phyloP scores from a whole-genome alignment of 2,329 filamentous ascomycete species.

The Pseudodiploospora longispora region DNA sequence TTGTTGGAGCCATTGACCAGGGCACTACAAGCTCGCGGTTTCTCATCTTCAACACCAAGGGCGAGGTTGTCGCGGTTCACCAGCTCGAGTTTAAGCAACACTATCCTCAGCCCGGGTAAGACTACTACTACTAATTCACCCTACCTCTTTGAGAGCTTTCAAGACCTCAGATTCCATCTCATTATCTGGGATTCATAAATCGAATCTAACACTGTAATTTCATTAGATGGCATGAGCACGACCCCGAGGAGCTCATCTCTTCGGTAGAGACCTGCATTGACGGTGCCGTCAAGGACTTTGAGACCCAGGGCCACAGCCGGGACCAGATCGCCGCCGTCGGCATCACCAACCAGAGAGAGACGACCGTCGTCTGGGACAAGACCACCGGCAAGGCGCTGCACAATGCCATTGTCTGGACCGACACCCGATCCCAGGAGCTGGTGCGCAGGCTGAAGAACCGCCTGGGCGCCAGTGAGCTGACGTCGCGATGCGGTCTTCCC shows the following conservation, averaged over 20 bases:
- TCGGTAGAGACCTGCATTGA: constrained; percentile 73
- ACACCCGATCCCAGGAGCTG: constrained; percentile 65
- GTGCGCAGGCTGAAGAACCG: constrained; percentile 64
- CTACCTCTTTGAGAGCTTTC: not conserved
- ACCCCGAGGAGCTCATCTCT: constrained; percentile 63
- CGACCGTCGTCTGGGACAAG: constrained; percentile 71
- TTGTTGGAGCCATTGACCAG: constrained; percentile 72
- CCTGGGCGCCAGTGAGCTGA: constrained; percentile 59
- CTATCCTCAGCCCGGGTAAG: constrained; percentile 67
- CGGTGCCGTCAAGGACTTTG: constrained; percentile 60
- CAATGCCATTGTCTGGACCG: constrained; percentile 80
- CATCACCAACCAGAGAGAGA: constrained; percentile 80
- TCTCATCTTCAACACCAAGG: constrained; percentile 65
- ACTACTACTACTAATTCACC: not conserved
- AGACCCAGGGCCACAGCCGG: constrained; percentile 56
- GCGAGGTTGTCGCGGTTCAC: constrained; percentile 62
- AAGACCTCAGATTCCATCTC: not conserved
- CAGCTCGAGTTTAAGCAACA: constrained; percentile 70
- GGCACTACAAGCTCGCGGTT: constrained; percentile 73
- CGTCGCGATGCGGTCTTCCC: constrained; percentile 63
- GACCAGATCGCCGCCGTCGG: constrained; percentile 67
- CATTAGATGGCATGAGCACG: constrained; percentile 74
- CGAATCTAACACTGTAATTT: not conserved
- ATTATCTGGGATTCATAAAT: not conserved
- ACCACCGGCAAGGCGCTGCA: constrained; percentile 68